Conservation (phyloP, 108 stramenopile species). For the Schizochytrium sp. region DNA sequence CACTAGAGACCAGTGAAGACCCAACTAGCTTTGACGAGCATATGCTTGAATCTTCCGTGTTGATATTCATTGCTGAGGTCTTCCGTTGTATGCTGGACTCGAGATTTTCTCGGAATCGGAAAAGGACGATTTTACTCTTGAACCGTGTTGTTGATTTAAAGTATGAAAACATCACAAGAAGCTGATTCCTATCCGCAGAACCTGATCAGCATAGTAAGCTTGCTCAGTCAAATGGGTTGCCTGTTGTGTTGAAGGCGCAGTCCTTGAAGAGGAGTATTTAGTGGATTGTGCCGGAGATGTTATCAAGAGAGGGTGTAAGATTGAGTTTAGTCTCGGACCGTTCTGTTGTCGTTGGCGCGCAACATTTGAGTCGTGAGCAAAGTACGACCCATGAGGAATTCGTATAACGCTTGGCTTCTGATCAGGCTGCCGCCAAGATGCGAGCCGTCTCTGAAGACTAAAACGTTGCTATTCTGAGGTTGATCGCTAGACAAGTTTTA, state of each 20-base stretch:
- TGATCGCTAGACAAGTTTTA: background rate
- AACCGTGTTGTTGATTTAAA: slow-evolving; percentile 38
- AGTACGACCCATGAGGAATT: slow-evolving; percentile 32
- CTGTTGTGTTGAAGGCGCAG: background rate
- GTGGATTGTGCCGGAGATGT: no score
- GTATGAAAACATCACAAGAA: slow-evolving; percentile 5
- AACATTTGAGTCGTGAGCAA: no score
- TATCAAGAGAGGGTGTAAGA: background rate
- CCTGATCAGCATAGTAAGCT: background rate
- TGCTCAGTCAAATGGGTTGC: background rate
- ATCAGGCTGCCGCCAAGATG: slow-evolving; percentile 38
- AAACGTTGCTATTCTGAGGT: slow-evolving; percentile 57
- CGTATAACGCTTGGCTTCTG: slow-evolving; percentile 54
- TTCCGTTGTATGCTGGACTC: background rate
- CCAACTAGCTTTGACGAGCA: slow-evolving; percentile 40
- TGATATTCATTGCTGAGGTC: slow-evolving; percentile 26
- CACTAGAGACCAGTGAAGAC: slow-evolving; percentile 21
- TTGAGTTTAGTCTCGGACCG: background rate
- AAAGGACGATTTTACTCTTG: slow-evolving; percentile 29
- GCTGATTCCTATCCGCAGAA: slow-evolving; percentile 3
- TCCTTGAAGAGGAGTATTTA: background rate
- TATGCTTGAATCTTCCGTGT: slow-evolving; percentile 45
- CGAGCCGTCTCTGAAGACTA: slow-evolving; percentile 10
- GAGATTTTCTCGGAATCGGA: background rate
- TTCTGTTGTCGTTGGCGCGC: background rate